phyloP scores from a whole-genome alignment of 306 rosid genomes.

The Dryas alaskensis region DNA sequence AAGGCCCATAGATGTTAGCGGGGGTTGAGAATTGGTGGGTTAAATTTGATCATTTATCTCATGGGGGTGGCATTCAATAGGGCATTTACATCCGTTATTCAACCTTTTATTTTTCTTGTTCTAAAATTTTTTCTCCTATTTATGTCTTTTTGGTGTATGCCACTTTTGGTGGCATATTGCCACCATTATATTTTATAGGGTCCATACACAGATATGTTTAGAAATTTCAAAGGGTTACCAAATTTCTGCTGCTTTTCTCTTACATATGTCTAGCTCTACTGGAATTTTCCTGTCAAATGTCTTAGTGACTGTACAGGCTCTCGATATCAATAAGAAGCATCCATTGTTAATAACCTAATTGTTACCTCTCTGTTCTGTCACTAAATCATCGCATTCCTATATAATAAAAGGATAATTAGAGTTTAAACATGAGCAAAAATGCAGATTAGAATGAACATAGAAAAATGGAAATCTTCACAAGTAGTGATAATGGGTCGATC shows the following conservation, averaged over 20 bases:
- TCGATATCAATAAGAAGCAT: background rate
- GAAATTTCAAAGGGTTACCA: slow-evolving; percentile 38
- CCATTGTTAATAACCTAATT: background rate
- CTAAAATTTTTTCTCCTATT: slow-evolving; percentile 4
- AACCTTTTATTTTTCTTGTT: background rate
- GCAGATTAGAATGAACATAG: no score
- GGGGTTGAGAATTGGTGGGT: slow-evolving; percentile 29
- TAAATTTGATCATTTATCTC: slow-evolving; percentile 8
- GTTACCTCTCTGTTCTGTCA: background rate
- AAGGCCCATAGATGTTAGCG: slow-evolving; percentile 36
- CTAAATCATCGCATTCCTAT: background rate
- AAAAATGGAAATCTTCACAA: no score
- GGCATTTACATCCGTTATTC: slow-evolving; percentile 21
- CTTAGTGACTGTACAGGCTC: background rate
- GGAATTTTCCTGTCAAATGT: slow-evolving; percentile 16
- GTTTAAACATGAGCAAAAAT: no score
- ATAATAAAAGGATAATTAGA: background rate
- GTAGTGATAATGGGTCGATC: background rate
- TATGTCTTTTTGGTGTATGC: slow-evolving; percentile 22
- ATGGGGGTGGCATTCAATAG: slow-evolving; percentile 29
- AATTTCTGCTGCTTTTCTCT: slow-evolving; percentile 27
- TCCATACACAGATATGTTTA: slow-evolving; percentile 27
- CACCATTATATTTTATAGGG: slow-evolving; percentile 33
- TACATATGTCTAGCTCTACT: slow-evolving; percentile 26
- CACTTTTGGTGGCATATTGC: slow-evolving; percentile 32